Percentiles rank a stretch among this genome's conserved stretches.
Evolutionary conservation across 192 early-diverging fungal genomes (phyloP).

Genomic region (Coemansia javaensis): DNA sequence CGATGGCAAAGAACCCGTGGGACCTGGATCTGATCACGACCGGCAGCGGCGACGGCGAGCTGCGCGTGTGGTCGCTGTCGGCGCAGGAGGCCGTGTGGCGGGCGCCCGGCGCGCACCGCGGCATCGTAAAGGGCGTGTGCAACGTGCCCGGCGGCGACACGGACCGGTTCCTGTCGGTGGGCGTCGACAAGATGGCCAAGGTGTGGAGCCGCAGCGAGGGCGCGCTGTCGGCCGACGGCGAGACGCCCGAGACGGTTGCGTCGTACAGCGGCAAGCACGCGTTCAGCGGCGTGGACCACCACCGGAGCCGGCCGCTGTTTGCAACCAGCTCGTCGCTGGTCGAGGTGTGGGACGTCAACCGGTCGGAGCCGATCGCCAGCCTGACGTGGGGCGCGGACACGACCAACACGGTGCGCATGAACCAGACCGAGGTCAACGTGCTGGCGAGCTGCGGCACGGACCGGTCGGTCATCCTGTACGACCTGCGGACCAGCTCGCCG

Average conservation of each 20-base stretch:
- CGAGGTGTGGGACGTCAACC: constrained; percentile 90
- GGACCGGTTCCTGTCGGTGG: constrained; percentile 81
- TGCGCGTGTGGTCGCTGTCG: constrained; percentile 86
- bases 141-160: constrained; percentile 58
- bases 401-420: constrained; percentile 90
- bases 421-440: constrained; percentile 92
- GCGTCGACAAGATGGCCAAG: constrained; percentile 90
- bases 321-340: constrained; percentile 83
- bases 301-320: constrained; percentile 77
- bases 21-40: constrained; percentile 77
- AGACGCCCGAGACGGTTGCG: constrained; percentile 56
- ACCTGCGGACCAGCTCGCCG: constrained; percentile 82
- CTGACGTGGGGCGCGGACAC: constrained; percentile 95
- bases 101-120: constrained; percentile 65
- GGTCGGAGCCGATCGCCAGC: constrained; percentile 74
- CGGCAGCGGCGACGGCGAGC: constrained; percentile 93
- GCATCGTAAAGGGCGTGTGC: constrained; percentile 83
- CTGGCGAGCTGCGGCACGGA: constrained; percentile 92
- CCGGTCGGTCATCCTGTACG: constrained; percentile 91
- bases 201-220: constrained; percentile 73
- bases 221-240: constrained; percentile 15
- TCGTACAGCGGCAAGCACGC: constrained; percentile 75
- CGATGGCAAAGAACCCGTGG: constrained; percentile 90
- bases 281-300: constrained; percentile 87
- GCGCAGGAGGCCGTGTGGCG: constrained; percentile 74